Evolutionary conservation across 1,139 yeast species (phyloP), one percentile per base, ranked within the genome.

Genomic region (Saccharomyces pastorianus): DNA sequence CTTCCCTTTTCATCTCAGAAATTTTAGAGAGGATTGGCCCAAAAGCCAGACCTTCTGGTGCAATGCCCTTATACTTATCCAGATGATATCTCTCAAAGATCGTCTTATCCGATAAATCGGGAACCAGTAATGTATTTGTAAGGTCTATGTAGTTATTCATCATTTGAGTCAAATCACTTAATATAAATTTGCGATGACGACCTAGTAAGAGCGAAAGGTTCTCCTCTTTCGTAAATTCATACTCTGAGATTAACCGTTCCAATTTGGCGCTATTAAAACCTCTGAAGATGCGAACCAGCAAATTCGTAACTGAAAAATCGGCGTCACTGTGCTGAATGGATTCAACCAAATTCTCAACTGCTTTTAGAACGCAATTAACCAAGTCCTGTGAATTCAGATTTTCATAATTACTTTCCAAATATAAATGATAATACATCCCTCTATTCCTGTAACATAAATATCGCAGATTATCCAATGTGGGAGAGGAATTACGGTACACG

Each of bases 371-470:
- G 14, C 68, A 60, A 5, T 69, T 71, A 23, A 70, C 71, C n/a
- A 68, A 49, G 17, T 63, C 66, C 7, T 58, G 57, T 0, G 65
- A 51, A 2, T 59, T 59, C 61, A 64, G 41, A 3, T 52, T 31
- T 9, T 54, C 51, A 49, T 57, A 55, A 26, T 60, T 28, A 20
- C 27, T 58, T 11, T 63, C 61, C 9, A 60, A 55, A 17, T 83
- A 69, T 52, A 82, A 80, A 34, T 80, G 79, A 55, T 86, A 76
- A 58, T 83, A 80, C 58, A 88, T 77, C 0, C 96, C 96, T 56
- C 96, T 74, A 66, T 93, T 93, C 59, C 96, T 78, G 67, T 83
- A 84, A 0, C 87, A 86, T 61, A 91, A 74, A 65, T 88, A 90
- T 53, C 96, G 77, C 48, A 93, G 74, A 7, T 84, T 78, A 61